Base-by-base conservation (phyloP, 2,329 filamentous ascomycete genomes). In the Aspergillus transmontanensis region DNA sequence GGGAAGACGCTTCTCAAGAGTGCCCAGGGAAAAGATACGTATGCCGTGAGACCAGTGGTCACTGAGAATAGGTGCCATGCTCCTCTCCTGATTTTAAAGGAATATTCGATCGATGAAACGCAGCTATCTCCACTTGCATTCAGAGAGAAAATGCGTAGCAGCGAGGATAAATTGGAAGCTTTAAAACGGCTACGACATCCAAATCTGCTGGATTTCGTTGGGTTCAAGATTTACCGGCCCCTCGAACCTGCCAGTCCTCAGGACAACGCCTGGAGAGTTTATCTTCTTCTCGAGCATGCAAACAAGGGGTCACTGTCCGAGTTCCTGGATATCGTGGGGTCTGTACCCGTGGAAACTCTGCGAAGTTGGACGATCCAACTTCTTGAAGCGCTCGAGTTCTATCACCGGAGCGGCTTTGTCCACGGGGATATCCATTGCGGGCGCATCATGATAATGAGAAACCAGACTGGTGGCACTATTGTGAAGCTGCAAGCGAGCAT, bases 351-450 rank as follows among this genome's bases (percentile, higher is more conserved):
- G 58, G 86, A 87, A 66, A 94, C 90, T 74, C 89, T 94, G 51
- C 90, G 93, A 59, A 89, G 92, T 28, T 98, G 93, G 90, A 95
- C 93, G n/a, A 88, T 94, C 63, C 93, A 97, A 71, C 83, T 99
- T 21, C 85, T 99, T 30, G 93, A 97, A 79, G 95, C 90, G 0
- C 82, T 99, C 32, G 91, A 93, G 63, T 96, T 90, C 75, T 87
- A 96, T 58, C 94, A 98, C 78, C 90, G 90, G 67, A 89, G 91
- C 73, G 93, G 93, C 23, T 84, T 97, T 61, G 84, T 92, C 28
- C 95, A 98, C 77, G 91, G 92, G 73, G 88, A 91, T 71, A 88
- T 97, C 21, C 92, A 96, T 72, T 84, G 89, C 14, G 85, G 87
- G 21, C 96, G 96, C 67, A 85, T 97, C 54, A 84, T 97, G 4